phyloP scores from a whole-genome alignment of 129 eudicot species.

The Flaveria bidentis region DNA sequence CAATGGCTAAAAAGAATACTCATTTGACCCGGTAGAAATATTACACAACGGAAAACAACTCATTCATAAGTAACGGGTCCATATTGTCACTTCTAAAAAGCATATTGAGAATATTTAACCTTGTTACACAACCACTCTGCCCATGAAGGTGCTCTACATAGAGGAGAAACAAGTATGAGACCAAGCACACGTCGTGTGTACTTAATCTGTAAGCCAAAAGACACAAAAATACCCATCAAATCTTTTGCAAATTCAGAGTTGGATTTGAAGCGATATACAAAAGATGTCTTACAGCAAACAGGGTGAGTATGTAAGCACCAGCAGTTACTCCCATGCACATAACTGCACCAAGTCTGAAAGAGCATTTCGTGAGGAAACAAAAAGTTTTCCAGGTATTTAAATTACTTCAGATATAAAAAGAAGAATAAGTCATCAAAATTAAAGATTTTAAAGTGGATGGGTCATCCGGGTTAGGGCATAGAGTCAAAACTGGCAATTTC shows the following conservation, averaged over 20 bases:
- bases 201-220: constrained; percentile 54
- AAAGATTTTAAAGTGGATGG: not conserved
- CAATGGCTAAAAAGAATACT: not conserved
- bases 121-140: constrained; percentile 91
- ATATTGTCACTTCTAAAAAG: constrained; percentile 12
- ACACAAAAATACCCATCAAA: constrained; percentile 18
- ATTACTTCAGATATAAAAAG: not conserved
- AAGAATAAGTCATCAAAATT: not conserved
- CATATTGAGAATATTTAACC: constrained; percentile 44
- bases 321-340: constrained; percentile 98
- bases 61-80: not conserved
- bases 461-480: not conserved
- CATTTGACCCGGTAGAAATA: too few species aligned
- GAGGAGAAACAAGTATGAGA: constrained; percentile 86
- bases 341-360: constrained; percentile 71
- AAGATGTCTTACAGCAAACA: constrained; percentile 74
- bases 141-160: constrained; percentile 93
- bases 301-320: constrained; percentile 87
- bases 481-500: not conserved
- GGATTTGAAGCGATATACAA: not conserved
- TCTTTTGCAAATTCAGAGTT: constrained; percentile 1
- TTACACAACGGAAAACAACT: not conserved
- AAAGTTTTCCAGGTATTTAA: constrained; percentile 4
- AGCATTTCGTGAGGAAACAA: constrained; percentile 20
- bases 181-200: constrained; percentile 72